phyloP scores from a whole-genome alignment of 345 rosid genomes.

The Streptanthus diversifolius region DNA sequence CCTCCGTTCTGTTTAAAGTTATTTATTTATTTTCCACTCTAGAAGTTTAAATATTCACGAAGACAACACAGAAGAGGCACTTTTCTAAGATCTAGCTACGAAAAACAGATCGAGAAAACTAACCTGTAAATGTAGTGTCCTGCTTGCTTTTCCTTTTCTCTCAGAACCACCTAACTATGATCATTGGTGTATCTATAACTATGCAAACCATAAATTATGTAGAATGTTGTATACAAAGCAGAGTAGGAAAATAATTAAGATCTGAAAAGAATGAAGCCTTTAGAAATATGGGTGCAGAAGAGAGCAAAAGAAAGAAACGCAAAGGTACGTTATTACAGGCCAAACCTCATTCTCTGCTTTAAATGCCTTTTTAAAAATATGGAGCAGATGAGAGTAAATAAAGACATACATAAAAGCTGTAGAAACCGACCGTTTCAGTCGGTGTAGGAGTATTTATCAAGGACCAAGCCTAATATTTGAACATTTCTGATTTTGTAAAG shows the following conservation, averaged over 20 bases:
- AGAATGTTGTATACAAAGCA: background rate
- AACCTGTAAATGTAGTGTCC: conserved; percentile 11
- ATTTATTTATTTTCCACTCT: background rate
- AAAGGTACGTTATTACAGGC: background rate
- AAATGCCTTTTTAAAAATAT: background rate
- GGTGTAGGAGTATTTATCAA: background rate
- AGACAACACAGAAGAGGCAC: conserved; percentile 8
- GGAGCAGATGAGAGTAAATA: conserved; percentile 18
- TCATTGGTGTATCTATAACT: conserved; percentile 8
- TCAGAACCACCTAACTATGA: conserved; percentile 7
- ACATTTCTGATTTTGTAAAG: background rate
- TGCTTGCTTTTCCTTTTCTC: conserved; percentile 2
- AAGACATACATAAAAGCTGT: background rate
- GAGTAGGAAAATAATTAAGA: background rate
- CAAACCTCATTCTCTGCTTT: background rate
- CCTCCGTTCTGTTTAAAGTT: background rate
- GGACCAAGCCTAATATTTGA: conserved; percentile 5
- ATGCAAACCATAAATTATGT: background rate
- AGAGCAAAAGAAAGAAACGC: background rate
- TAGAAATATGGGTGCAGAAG: background rate
- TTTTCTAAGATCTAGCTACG: conserved; percentile 16
- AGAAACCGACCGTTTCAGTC: conserved; percentile 10
- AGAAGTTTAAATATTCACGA: background rate
- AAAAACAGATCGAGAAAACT: background rate
- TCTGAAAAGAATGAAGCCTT: conserved; percentile 8